A percentile compares a stretch with the other conserved stretches of the same genome.
Evolutionary conservation across 768 basidiomycete genomes (phyloP).

Genomic region (Jaapia argillacea): DNA sequence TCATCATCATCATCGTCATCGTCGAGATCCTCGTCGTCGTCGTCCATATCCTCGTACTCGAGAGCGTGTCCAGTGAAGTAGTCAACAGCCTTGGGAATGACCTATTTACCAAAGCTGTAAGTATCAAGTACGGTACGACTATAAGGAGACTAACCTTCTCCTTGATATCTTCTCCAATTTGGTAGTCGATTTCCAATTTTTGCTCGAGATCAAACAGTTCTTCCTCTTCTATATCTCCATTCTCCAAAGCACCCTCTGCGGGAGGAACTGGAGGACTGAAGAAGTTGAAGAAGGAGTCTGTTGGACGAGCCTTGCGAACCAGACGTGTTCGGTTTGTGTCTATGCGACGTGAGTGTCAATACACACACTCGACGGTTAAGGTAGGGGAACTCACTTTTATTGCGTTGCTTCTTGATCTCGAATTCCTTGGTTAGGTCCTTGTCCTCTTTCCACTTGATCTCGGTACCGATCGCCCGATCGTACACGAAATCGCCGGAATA

Average conservation of each 20-base stretch:
- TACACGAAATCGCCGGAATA: slow-evolving; percentile 96
- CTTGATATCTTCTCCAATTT: slow-evolving; percentile 96
- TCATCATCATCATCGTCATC: slow-evolving; percentile 41
- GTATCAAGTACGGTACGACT: slow-evolving; percentile 1
- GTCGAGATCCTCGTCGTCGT: slow-evolving; percentile 50
- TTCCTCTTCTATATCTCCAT: slow-evolving; percentile 68
- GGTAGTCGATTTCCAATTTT: slow-evolving; percentile 93
- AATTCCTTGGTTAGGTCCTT: slow-evolving; percentile 96
- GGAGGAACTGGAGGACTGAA: slow-evolving; percentile 79
- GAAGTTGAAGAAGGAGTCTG: slow-evolving; percentile 99
- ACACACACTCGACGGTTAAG: not conserved
- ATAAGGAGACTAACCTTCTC: slow-evolving; percentile 58
- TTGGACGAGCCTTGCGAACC: slow-evolving; percentile 78
- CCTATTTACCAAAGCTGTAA: slow-evolving; percentile 28
- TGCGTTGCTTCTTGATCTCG: slow-evolving; percentile 98
- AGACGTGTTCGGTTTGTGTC: slow-evolving; percentile 80
- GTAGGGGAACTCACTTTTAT: slow-evolving; percentile 63
- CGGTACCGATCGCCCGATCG: slow-evolving; percentile 84
- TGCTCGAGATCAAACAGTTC: slow-evolving; percentile 88
- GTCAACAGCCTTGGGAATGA: slow-evolving; percentile 92
- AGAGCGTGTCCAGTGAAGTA: slow-evolving; percentile 97
- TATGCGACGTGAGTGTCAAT: slow-evolving; percentile 16
- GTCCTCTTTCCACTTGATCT: slow-evolving; percentile 96
- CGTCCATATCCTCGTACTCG: slow-evolving; percentile 56
- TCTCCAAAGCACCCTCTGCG: slow-evolving; percentile 54